Percentiles rank a stretch among this genome's conserved stretches.
phyloP scores from a whole-genome alignment of 2,329 filamentous ascomycete species.

The Fusarium xylarioides region DNA sequence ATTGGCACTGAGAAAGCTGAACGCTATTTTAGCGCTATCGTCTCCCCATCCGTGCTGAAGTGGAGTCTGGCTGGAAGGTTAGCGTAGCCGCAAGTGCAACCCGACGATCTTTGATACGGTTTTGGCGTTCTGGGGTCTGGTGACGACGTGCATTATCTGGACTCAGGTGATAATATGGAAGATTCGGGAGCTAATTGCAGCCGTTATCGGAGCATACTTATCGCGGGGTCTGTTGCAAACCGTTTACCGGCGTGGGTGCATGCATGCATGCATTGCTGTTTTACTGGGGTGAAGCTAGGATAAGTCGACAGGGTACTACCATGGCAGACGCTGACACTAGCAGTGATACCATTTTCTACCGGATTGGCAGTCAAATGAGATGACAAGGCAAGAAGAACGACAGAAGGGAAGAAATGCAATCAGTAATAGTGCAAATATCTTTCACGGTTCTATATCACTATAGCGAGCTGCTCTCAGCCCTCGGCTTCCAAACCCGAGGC shows the following conservation, averaged over 20 bases:
- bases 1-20: neutral
- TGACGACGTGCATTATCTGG: neutral
- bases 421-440: accelerated
- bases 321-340: too few relatives aligned
- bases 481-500: neutral
- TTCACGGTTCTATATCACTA: too few relatives aligned
- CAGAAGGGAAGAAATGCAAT: accelerated
- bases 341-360: neutral
- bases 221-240: neutral
- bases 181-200: neutral
- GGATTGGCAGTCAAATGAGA: neutral
- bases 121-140: neutral
- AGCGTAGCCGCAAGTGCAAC: slow-evolving; percentile 7
- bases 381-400: accelerated
- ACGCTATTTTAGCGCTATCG: neutral
- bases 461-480: too few relatives aligned
- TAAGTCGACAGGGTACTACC: neutral
- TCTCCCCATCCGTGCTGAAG: neutral
- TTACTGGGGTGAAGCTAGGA: neutral
- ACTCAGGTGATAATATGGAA: neutral
- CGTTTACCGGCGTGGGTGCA: neutral
- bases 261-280: neutral
- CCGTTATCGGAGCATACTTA: neutral
- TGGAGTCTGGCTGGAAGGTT: neutral
- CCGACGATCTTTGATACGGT: neutral